Base-by-base conservation (phyloP, 106 monocot species). In the Dioscorea zingiberensis region DNA sequence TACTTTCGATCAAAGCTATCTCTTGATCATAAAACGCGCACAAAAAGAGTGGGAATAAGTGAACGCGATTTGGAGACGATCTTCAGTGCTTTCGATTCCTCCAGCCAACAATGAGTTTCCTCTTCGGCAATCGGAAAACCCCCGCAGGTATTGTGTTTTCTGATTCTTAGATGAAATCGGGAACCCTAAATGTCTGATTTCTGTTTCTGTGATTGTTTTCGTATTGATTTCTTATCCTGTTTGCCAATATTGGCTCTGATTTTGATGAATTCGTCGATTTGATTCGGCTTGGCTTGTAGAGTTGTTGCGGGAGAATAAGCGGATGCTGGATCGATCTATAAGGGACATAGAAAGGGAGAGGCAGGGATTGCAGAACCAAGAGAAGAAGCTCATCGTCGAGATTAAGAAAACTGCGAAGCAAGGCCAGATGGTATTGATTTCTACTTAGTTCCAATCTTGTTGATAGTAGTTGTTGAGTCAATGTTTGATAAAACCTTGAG, bases 301-400 rank as follows among this genome's bases (percentile, higher is more conserved):
- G 69, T 47, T 94, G 58, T 68, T 94, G 83, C 73, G 90, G 84
- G 94, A 94, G 80, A 90, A 94, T 48, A 94, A 94, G 78, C 68
- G 94, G 62, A 94, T 94, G 94, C 73, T 90, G 64, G 94, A 94
- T 59, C 84, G 71, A 51, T 94, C 94, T 13, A 87, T 94, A 15
- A 73, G 90, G 51, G 94, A 94, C 9, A 94, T 90, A 21, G 94
- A 94, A 72, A 90, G 94, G 86, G 94, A 94, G 77, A 90, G 94
- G 68, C 82, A 85, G 64, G 81, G 84, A 1, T 69, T 94, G 26
- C 94, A 94, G 48, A 55, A 70, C 21, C 94, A 87, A 51, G 94
- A 94, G 78, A 94, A 94, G 75, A 94, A 87, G 76, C 90, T 94
- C 23, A 94, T 94, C 24, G 30, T 55, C 0, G 90, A 94, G 74